Base-by-base conservation (phyloP, 2,329 filamentous ascomycete species). In the Tympanopsis confertula region DNA sequence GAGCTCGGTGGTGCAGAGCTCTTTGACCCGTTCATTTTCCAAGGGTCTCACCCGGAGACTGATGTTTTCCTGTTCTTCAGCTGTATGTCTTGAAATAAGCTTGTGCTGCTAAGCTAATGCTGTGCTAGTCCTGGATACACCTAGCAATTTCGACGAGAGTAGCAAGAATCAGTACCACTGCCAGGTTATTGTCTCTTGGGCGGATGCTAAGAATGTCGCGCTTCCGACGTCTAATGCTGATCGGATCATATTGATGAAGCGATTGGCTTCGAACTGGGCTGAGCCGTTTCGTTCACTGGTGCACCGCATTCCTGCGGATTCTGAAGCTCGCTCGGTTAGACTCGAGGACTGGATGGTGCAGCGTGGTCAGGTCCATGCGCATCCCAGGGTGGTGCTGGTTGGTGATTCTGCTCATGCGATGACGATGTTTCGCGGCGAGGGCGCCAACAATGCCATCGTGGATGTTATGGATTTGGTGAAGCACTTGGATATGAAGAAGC, bases 371-470 rank as follows among this genome's bases (percentile, higher is more conserved):
- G 39, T 61, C 4, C 61, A 56, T 33, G 53, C 56, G 1, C 53
- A 50, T 5, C 65, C 65, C 0, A 55, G 58, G 2, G 63, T 61
- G 0, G 59, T 67, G 0, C 44, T 76, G 2, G 57, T 71, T 40
- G 71, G 72, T 1, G 72, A 77, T 49, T 65, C 71, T 0, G 57
- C 72, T 3, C 71, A 77, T 48, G 61, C 67, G 0, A 76, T 76
- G 71, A 65, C 67, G 0, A 75, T 75, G 71, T 75, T n/a, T 13
- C 62, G 71, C 12, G 71, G 71, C 3, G 71, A 76, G 50, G 71
- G 68, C 1, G 69, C 68, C 4, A 76, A 76, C 42, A 69, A 74
- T 37, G 69, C 65, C 3, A 68, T 76, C 24, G 50, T 65, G 5
- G 71, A 75, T 45, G 65, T 69, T 0, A 47, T 56, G 2, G 62